These are phyloP conservation scores for Pythium vanterpoolii DNA, from an alignment of 352 stramenopile species.

Conservation along the genomic window DNA sequence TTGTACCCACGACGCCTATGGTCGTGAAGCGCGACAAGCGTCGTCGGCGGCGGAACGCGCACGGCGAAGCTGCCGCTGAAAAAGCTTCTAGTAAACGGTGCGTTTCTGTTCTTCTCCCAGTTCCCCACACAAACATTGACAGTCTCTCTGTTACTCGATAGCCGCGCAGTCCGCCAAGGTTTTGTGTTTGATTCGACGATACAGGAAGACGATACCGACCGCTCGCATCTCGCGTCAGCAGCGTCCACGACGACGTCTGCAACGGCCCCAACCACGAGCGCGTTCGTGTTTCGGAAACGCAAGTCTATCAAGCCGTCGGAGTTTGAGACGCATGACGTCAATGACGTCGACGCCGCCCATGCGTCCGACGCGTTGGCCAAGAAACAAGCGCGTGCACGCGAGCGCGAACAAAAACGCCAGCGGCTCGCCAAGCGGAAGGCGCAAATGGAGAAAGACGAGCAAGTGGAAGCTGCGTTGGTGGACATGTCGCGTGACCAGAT, in stretches of 20 bases:
- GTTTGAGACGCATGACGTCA: conserved; percentile 16
- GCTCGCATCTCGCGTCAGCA: conserved; percentile 14
- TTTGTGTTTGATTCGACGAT: conserved; percentile 46
- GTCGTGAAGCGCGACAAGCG: conserved; percentile 62
- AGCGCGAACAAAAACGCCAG: conserved; percentile 39
- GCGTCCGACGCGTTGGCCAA: conserved; percentile 39
- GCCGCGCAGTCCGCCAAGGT: conserved; percentile 29
- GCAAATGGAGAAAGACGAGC: conserved; percentile 41
- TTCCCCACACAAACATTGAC: neutral
- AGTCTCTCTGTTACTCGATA: conserved; percentile 9
- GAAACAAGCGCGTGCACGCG: conserved; percentile 49
- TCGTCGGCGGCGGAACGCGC: conserved; percentile 33
- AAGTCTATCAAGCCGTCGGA: conserved; percentile 32
- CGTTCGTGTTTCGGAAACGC: conserved; percentile 55
- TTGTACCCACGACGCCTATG: conserved; percentile 39
- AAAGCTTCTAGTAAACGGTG: conserved; percentile 26
- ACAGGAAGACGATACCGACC: conserved; percentile 21
- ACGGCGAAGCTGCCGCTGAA: neutral
- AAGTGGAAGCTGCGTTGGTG: conserved; percentile 36
- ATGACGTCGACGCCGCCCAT: conserved; percentile 34
- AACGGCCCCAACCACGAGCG: conserved; percentile 1
- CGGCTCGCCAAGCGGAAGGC: conserved; percentile 41
- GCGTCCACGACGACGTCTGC: conserved; percentile 1
- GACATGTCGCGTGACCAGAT: conserved; percentile 52
- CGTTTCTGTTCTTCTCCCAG: too few species aligned